Evolutionary conservation across 129 eudicot genomes (phyloP).

Genomic region (Deinandra increscens): DNA sequence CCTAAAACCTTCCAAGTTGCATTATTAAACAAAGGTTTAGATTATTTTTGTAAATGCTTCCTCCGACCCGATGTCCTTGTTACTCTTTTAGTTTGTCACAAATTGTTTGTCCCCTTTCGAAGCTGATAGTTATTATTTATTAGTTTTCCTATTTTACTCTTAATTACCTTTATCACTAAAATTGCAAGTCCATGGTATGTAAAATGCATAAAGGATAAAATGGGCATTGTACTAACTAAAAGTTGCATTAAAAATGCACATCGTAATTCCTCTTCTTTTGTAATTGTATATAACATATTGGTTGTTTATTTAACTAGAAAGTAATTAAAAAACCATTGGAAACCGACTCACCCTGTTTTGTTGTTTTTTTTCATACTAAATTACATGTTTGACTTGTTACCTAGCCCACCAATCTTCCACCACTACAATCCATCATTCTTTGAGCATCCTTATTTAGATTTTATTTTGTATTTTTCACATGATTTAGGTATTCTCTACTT

Average conservation of each 20-base stretch:
- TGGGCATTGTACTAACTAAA: too few species aligned
- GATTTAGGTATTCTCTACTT: constrained; percentile 77
- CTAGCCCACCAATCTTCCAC: background rate
- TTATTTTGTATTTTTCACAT: background rate
- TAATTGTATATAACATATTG: background rate
- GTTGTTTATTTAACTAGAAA: background rate
- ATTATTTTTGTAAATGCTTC: too few species aligned
- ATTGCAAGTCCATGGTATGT: too few species aligned
- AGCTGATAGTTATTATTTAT: too few species aligned
- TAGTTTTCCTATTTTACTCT: background rate
- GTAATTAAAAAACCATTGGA: background rate
- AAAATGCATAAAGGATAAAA: too few species aligned
- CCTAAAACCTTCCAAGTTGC: background rate
- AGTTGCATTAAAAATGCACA: too few species aligned
- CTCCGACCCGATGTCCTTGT: too few species aligned
- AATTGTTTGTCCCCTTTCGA: too few species aligned
- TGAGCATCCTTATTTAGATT: background rate
- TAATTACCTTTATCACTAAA: too few species aligned
- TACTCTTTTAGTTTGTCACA: too few species aligned
- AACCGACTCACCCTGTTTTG: background rate
- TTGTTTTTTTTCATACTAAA: background rate
- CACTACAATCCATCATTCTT: background rate
- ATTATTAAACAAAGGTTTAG: background rate
- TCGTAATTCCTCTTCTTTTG: background rate
- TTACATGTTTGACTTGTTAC: background rate